A percentile compares a stretch with the other conserved stretches of the same genome.
phyloP scores from a whole-genome alignment of 2,329 filamentous ascomycete genomes.

The Colletotrichum caudatum region DNA sequence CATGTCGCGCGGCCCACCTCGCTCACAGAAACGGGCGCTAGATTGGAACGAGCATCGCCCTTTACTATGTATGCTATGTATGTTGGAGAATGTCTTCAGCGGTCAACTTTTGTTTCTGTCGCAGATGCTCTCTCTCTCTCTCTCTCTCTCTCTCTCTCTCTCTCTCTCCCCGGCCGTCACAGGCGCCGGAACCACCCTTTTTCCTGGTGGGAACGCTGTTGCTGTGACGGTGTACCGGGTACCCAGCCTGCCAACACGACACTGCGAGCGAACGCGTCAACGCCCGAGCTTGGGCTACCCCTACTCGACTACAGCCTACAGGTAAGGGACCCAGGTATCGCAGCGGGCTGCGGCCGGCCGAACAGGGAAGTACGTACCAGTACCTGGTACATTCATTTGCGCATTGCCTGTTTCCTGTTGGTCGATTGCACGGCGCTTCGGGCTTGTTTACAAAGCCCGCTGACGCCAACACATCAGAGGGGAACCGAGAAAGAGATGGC shows the following conservation, averaged over 20 bases:
- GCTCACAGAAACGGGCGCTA: constrained; percentile 32
- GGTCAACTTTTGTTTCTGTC: not conserved
- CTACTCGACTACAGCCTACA: not conserved
- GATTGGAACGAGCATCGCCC: constrained; percentile 15
- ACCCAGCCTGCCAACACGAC: constrained; percentile 3
- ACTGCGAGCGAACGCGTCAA: constrained; percentile 4
- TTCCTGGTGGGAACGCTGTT: constrained; percentile 1
- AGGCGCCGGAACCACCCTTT: constrained; percentile 24
- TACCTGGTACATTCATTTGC: constrained; percentile 9
- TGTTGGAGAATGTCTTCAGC: constrained; percentile 22
- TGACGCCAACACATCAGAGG: not conserved
- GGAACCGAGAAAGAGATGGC: not conserved
- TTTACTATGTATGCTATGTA: too few species aligned
- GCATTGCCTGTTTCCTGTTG: constrained; percentile 1
- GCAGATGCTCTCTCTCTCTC: not conserved
- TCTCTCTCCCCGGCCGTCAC: not conserved
- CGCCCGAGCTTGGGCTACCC: constrained; percentile 8
- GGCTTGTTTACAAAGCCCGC: not conserved
- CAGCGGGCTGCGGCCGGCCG: constrained; percentile 17
- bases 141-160: not conserved
- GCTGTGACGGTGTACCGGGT: constrained; percentile 24
- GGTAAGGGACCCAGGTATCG: not conserved
- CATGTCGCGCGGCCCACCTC: constrained; percentile 31
- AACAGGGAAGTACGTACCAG: constrained; percentile 27
- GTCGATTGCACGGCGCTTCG: not conserved